phyloP scores from a whole-genome alignment of 2,329 filamentous ascomycete species.

The Leptodontidium sp. region DNA sequence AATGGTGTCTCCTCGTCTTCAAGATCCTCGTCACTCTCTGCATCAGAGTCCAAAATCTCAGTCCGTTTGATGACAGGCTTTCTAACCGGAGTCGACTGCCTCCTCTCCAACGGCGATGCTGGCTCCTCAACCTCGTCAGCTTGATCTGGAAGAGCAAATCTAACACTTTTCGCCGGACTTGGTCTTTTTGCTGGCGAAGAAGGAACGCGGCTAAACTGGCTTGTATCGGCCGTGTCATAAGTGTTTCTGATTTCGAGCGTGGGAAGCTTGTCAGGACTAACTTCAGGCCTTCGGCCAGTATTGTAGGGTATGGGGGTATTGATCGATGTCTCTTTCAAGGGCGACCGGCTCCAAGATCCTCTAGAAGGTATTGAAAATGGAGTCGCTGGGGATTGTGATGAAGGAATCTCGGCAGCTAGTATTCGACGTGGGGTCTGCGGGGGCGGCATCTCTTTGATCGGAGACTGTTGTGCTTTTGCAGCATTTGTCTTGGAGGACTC shows the following conservation, averaged over 20 bases:
- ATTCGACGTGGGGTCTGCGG: constrained; percentile 42
- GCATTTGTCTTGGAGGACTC: constrained; percentile 18
- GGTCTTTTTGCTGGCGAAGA: constrained; percentile 38
- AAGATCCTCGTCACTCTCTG: constrained; percentile 34
- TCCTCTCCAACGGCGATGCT: constrained; percentile 2
- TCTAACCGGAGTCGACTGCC: neutral
- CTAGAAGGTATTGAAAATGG: constrained; percentile 40
- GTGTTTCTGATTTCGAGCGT: constrained; percentile 43
- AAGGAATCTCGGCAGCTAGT: constrained; percentile 42
- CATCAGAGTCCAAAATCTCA: constrained; percentile 45
- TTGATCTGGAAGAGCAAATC: constrained; percentile 37
- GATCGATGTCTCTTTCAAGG: constrained; percentile 37
- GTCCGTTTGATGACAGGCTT: constrained; percentile 23
- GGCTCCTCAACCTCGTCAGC: constrained; percentile 19
- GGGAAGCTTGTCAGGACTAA: constrained; percentile 32
- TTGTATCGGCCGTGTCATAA: constrained; percentile 37
- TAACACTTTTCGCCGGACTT: constrained; percentile 43
- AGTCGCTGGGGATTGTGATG: constrained; percentile 47
- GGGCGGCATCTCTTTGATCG: constrained; percentile 33
- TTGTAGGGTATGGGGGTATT: constrained; percentile 42
- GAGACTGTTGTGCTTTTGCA: constrained; percentile 2
- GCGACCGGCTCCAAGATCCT: constrained; percentile 31
- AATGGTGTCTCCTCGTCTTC: neutral
- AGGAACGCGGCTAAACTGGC: constrained; percentile 27
- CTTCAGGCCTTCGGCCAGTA: constrained; percentile 22